These are phyloP conservation scores for Nakazawaea anatomiae DNA, from an alignment of 805 yeast genomes.

Conservation along the genomic window DNA sequence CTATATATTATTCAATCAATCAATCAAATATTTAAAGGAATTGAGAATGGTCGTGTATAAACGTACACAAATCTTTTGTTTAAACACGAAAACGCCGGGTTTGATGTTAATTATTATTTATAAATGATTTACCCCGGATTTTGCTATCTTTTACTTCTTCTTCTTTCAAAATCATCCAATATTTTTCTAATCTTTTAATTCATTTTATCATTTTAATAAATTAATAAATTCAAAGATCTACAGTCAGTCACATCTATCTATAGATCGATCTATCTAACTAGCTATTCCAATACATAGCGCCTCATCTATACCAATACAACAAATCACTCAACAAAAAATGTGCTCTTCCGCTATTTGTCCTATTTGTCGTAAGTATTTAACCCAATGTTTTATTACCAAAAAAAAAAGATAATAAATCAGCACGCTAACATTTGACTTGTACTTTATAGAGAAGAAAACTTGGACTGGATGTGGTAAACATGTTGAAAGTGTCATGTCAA, in stretches of 20 bases:
- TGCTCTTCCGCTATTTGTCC: constrained; percentile 31
- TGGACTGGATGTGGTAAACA: constrained; percentile 67
- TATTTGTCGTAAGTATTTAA: constrained; percentile 21
- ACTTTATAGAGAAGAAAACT: constrained; percentile 36
- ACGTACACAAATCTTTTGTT: too few species aligned
- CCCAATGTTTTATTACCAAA: not conserved
- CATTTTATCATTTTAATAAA: not conserved
- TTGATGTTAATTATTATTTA: not conserved
- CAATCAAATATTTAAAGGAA: not conserved
- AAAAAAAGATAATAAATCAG: not conserved
- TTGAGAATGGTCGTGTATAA: too few species aligned
- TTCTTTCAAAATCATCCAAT: not conserved
- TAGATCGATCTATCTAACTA: constrained; percentile 8
- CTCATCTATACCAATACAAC: too few species aligned
- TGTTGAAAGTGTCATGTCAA: constrained; percentile 46
- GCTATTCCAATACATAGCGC: too few species aligned
- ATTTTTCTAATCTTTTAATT: not conserved
- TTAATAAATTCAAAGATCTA: not conserved
- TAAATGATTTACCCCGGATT: constrained; percentile 1
- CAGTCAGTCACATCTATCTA: not conserved
- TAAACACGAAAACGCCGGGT: too few species aligned
- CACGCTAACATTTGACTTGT: not conserved
- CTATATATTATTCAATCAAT: not conserved
- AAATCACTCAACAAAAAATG: constrained; percentile 15
- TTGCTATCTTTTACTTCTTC: not conserved